phyloP scores from a whole-genome alignment of 116 monocot genomes.

The Phalaenopsis hybrid region DNA sequence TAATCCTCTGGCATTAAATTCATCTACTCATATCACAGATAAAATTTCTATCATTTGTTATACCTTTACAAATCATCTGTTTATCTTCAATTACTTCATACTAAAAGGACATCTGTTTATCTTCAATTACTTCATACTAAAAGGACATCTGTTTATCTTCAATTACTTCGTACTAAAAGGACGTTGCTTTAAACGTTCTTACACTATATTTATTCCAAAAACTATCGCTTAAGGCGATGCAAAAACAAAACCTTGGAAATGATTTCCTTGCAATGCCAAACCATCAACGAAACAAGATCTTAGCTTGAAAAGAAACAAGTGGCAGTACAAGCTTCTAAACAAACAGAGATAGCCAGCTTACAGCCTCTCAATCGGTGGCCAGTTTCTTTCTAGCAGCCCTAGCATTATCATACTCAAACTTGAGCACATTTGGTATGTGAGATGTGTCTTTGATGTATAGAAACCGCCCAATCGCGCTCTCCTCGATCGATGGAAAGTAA shows the following conservation, averaged over 20 bases:
- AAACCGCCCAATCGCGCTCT: constrained; percentile 64
- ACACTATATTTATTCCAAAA: neutral
- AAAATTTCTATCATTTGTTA: neutral
- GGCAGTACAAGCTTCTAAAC: constrained; percentile 3
- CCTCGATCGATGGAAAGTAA: constrained; percentile 74
- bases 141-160: too few species aligned
- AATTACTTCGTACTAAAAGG: neutral
- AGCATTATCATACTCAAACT: constrained; percentile 94
- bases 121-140: too few species aligned
- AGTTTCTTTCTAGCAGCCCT: constrained; percentile 68
- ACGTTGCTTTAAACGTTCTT: neutral
- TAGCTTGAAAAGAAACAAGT: neutral
- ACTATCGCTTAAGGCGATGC: neutral
- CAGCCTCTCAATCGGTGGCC: constrained; percentile 38
- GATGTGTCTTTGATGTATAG: constrained; percentile 85
- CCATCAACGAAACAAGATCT: neutral
- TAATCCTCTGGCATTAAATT: neutral
- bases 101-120: too few species aligned
- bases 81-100: too few species aligned
- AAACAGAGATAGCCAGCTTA: constrained; percentile 17
- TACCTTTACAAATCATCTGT: neutral
- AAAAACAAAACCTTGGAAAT: neutral
- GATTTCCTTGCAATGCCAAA: neutral
- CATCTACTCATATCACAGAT: neutral
- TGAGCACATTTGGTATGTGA: constrained; percentile 74